These are phyloP conservation scores for Penicillium sp. DNA, from an alignment of 2,329 filamentous ascomycete genomes.

Conservation along the genomic window DNA sequence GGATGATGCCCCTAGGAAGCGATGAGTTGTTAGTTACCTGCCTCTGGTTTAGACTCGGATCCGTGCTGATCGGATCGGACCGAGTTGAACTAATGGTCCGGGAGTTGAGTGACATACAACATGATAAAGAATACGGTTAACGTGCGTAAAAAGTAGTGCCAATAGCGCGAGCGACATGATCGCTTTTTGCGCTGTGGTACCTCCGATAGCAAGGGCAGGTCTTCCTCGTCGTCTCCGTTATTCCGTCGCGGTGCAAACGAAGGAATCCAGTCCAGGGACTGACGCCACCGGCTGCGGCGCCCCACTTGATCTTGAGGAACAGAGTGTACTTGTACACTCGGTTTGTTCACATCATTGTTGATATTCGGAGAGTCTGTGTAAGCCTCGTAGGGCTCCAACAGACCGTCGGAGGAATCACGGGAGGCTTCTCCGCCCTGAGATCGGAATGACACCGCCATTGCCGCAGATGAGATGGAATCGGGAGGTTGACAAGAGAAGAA, in stretches of 20 bases:
- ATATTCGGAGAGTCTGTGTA: constrained; percentile 16
- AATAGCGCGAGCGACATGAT: constrained; percentile 14
- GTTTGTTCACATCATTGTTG: constrained; percentile 1
- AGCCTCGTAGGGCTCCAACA: constrained; percentile 13
- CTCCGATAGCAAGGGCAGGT: constrained; percentile 12
- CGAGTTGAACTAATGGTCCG: neutral
- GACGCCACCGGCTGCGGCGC: constrained; percentile 16
- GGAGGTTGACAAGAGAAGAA: neutral
- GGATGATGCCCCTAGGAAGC: constrained; percentile 40
- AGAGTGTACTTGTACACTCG: neutral
- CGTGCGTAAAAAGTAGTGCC: constrained; percentile 19
- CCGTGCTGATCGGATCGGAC: neutral
- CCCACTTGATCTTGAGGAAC: constrained; percentile 12
- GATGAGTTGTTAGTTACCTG: neutral
- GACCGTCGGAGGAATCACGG: constrained; percentile 6
- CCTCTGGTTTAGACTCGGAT: neutral
- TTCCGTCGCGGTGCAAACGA: constrained; percentile 5
- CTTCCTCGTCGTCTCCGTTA: neutral
- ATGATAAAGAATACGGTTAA: constrained; percentile 31
- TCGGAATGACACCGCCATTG: constrained; percentile 8
- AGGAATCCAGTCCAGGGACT: constrained; percentile 9
- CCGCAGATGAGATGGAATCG: neutral
- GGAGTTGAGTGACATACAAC: constrained; percentile 27
- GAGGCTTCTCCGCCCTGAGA: neutral
- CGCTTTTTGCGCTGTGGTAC: constrained; percentile 12